phyloP scores from a whole-genome alignment of 805 yeast species.

The Kuraishia floccosa region DNA sequence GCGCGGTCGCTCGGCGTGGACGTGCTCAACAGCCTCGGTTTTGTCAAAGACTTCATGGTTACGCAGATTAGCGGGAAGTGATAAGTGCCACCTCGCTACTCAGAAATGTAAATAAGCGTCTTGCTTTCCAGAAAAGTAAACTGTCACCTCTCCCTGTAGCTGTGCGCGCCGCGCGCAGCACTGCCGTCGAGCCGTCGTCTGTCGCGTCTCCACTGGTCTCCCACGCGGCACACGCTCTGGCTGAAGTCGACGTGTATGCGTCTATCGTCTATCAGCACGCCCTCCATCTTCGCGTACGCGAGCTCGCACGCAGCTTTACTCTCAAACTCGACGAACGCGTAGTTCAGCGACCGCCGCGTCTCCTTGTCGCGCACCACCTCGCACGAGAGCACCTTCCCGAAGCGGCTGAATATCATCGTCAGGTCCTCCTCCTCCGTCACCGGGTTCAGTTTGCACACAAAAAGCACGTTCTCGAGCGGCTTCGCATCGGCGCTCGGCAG shows the following conservation, averaged over 20 bases:
- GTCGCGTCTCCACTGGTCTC: constrained; percentile 1
- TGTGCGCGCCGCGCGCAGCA: no score
- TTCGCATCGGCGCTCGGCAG: constrained; percentile 42
- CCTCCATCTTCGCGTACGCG: constrained; percentile 55
- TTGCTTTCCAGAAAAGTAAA: no score
- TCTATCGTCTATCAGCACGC: constrained; percentile 51
- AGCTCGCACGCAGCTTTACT: constrained; percentile 36
- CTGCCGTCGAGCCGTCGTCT: no score
- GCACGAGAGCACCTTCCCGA: constrained; percentile 41
- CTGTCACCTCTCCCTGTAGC: no score
- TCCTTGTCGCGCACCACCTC: constrained; percentile 38
- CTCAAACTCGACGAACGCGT: constrained; percentile 54
- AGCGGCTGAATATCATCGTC: constrained; percentile 43
- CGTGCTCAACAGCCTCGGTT: constrained; percentile 47
- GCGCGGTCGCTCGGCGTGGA: constrained; percentile 70
- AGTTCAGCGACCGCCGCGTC: constrained; percentile 40
- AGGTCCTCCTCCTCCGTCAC: constrained; percentile 49
- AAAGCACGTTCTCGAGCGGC: constrained; percentile 52
- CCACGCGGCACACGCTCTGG: constrained; percentile 29
- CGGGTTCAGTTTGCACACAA: constrained; percentile 54
- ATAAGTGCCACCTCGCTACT: background rate
- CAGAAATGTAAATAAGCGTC: no score
- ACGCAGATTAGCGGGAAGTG: constrained; percentile 24
- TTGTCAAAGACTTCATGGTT: constrained; percentile 63
- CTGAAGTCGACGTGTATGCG: constrained; percentile 60